Evolutionary conservation across 257 asterid species (phyloP), one percentile per base, ranked within the genome.

Genomic region (Leptodermis oblonga): DNA sequence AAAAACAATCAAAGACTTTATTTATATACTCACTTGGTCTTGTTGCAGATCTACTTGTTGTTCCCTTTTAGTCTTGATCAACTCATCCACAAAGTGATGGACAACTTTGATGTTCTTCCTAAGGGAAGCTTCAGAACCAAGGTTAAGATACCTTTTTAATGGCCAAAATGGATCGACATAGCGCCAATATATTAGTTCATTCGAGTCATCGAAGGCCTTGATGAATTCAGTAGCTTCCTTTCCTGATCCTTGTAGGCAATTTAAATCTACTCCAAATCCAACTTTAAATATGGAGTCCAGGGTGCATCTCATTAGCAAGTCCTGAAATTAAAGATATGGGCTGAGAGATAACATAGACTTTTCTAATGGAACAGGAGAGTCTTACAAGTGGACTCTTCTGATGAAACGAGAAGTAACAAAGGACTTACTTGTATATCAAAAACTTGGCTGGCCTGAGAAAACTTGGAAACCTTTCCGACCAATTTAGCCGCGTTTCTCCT

Each of bases 131-230:
- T 90, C 95, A 53, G 81, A 76, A 10, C 90, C 82, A n/a, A 90
- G 51, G 71, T 83, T 80, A 42, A 90, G 78, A 62, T 75, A 83
- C 39, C 86, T 65, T 79, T 88, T 88, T 13, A 88, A 41, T 73
- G 75, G 80, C 97, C 94, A 90, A 20, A 78, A 72, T 3, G 90
- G 92, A 79, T 90, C 94, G 1, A 65, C 86, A 49, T 81, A 88
- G 1, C 94, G 86, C 89, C 92, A 80, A 28, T 86, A 82, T 1
- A 70, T 77, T 34, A 83, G 33, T 68, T 79, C 96, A 71, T 82
- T 90, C 1, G 97, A 79, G 65, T 88, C 88, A 77, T 90, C 97
- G 48, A 88, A 84, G n/a, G 94, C 96, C 78, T 79, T 81, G 62
- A 76, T 88, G 34, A 88, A 85, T 43, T 73, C 37, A 33, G 59